Conservation (phyloP, 176 grass and related monocot species). For the Oryza officinalis region DNA sequence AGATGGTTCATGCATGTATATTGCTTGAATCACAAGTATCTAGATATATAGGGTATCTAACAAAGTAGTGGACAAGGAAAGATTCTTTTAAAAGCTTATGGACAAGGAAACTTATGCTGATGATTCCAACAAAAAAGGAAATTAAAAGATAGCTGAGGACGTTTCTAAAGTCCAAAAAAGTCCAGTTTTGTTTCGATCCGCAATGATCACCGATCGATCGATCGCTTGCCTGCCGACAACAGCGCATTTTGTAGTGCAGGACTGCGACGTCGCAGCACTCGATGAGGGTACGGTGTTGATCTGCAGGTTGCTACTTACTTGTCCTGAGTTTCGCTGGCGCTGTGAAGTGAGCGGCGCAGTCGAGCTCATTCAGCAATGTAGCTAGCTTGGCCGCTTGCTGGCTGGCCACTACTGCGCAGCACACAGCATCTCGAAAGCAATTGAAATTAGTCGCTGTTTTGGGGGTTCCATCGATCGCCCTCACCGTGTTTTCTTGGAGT, state of each 20-base stretch:
- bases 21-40: neutral
- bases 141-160: neutral
- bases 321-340: neutral
- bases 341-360: neutral
- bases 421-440: no score
- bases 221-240: neutral
- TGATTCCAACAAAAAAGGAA: neutral
- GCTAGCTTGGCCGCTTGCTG: neutral
- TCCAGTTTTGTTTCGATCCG: neutral
- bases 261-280: neutral
- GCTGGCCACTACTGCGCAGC: no score
- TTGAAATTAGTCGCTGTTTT: neutral
- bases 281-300: neutral
- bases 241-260: neutral
- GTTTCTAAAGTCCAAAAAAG: neutral
- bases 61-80: neutral
- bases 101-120: neutral
- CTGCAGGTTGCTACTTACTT: neutral
- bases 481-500: neutral
- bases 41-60: neutral
- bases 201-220: neutral
- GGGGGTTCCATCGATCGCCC: no score
- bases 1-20: neutral
- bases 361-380: neutral
- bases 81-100: no score